Conservation (phyloP, 179 eudicot species). For the Spinacia oleracea region DNA sequence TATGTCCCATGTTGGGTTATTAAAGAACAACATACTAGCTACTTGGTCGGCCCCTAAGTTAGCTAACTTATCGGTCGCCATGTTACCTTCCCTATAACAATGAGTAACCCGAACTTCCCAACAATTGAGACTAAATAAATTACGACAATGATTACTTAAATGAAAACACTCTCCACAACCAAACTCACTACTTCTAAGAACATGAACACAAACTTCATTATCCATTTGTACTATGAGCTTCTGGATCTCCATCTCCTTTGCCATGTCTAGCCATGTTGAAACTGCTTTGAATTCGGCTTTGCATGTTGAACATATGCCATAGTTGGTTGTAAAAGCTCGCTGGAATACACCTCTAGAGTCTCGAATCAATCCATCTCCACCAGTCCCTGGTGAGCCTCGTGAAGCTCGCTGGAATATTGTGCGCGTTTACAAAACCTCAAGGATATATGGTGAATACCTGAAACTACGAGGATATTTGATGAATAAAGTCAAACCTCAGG, state of each 20-base stretch:
- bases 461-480: too few relatives aligned
- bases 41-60: background rate
- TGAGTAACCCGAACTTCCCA: background rate
- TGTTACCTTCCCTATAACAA: too few relatives aligned
- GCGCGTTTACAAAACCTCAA: too few relatives aligned
- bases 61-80: background rate
- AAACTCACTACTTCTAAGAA: background rate
- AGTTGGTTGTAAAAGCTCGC: background rate
- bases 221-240: background rate
- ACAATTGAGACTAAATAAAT: background rate
- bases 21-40: too few relatives aligned
- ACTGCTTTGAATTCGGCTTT: background rate
- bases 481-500: too few relatives aligned
- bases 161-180: background rate
- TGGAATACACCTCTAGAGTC: background rate
- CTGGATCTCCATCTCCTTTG: background rate
- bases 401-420: too few relatives aligned
- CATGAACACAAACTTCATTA: background rate
- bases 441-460: too few relatives aligned
- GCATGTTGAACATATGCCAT: background rate
- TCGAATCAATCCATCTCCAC: background rate
- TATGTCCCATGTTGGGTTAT: background rate
- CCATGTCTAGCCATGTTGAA: background rate
- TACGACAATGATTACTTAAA: background rate
- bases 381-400: background rate